Conservation (phyloP, 805 yeast species). For the Monosporozyma aquatica region DNA sequence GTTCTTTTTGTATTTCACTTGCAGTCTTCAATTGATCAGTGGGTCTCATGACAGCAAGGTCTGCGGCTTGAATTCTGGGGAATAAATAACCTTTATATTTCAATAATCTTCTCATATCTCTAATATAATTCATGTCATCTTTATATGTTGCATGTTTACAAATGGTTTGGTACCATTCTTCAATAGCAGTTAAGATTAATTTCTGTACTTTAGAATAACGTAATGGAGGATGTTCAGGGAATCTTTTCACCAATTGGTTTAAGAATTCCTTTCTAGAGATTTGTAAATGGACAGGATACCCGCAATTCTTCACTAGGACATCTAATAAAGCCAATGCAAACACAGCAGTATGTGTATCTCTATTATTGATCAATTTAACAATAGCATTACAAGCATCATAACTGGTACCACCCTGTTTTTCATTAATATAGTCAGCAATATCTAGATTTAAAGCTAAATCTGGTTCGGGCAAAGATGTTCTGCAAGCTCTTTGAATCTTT, state of each 20-base stretch:
- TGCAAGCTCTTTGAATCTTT: conserved; percentile 68
- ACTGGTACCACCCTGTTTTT: conserved; percentile 83
- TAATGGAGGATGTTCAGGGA: conserved; percentile 90
- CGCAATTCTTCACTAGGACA: conserved; percentile 92
- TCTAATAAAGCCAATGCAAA: conserved; percentile 79
- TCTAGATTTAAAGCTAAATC: conserved; percentile 82
- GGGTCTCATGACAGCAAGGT: conserved; percentile 88
- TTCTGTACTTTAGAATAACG: conserved; percentile 77
- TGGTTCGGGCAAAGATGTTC: conserved; percentile 75
- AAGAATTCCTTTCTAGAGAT: conserved; percentile 90
- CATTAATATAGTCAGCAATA: conserved; percentile 87
- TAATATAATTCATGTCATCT: conserved; percentile 83
- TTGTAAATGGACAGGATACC: conserved; percentile 92
- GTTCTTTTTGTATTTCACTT: conserved; percentile 87
- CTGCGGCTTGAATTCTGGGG: conserved; percentile 86
- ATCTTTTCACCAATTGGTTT: conserved; percentile 83
- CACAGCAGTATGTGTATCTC: conserved; percentile 75
- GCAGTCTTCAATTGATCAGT: conserved; percentile 77
- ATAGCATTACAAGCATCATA: conserved; percentile 86
- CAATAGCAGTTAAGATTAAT: conserved; percentile 78
- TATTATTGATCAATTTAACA: conserved; percentile 70
- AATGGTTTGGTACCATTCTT: conserved; percentile 95
- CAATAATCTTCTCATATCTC: conserved; percentile 91
- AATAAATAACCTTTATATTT: conserved; percentile 85
- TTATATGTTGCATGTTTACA: conserved; percentile 84